Base-by-base conservation (phyloP, 2,329 filamentous ascomycete species). In the Exserohilum turcica region DNA sequence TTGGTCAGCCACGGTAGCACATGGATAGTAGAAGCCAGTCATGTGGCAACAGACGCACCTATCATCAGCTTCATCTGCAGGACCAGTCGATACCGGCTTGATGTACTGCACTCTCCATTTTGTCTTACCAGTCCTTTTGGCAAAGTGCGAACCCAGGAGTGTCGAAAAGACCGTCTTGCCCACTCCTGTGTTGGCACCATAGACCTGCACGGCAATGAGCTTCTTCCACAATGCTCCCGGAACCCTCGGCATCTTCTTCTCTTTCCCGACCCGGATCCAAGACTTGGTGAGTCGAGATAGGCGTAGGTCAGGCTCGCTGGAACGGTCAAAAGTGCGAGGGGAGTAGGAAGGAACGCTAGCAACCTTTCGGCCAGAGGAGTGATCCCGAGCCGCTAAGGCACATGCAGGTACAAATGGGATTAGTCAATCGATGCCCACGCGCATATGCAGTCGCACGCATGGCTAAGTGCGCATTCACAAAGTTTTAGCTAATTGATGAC, bases 121-220 rank as follows among this genome's bases (percentile, higher is more conserved):
- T 5, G 53, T 55, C n/a, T 43, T 53, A 6, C 52, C 59, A 5
- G 16, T 16, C 19, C 56, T 52, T 16, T 40, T 56, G 8, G 46
- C 19, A 40, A 71, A 81, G 7, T 87, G 82, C 57, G 84, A 86
- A 71, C 85, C 88, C 3, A 95, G 78, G 10, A 91, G 74, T 0
- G 89, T 91, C 2, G 88, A 87, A 52, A 92, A 82, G 28, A 95
- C 84, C 0, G 91, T 95, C 78, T 95, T 95, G 59, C 91, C 91
- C 21, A 94, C 89, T 60, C 90, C 85, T 0, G 91, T 94, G 65
- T 93, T 94, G 40, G 91, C 89, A 24, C 91, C 91, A 66, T 89
- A 95, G 32, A 95, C 79, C 73, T 94, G 90, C 63, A 90, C 84
- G 10, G 85, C 80, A 56, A 85, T 84, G 48, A 92, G 78, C 7